These are phyloP conservation scores for Penicillium sp. DNA, from an alignment of 2,329 filamentous ascomycete species.

Conservation along the genomic window DNA sequence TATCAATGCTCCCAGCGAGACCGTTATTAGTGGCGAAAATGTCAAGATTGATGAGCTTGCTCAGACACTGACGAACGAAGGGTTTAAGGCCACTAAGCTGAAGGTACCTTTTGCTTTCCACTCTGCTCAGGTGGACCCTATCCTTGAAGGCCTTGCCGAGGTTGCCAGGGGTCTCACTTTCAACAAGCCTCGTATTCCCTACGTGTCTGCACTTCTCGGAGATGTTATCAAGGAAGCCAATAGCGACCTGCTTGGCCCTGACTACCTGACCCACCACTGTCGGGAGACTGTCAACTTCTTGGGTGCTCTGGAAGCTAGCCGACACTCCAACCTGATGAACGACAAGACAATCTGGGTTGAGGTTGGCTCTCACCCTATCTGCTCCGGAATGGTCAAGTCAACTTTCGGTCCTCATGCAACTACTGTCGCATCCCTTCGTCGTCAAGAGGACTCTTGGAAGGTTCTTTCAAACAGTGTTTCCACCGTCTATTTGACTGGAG, in stretches of 20 bases:
- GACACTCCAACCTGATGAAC: conserved; percentile 52
- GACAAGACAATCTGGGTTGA: conserved; percentile 73
- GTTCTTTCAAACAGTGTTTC: conserved; percentile 39
- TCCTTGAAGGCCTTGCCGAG: conserved; percentile 44
- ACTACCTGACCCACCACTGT: conserved; percentile 44
- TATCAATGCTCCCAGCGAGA: conserved; percentile 46
- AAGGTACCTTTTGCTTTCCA: conserved; percentile 50
- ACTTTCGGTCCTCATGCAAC: conserved; percentile 60
- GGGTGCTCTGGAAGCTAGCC: conserved; percentile 42
- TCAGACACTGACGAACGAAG: conserved; percentile 36
- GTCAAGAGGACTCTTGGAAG: conserved; percentile 46
- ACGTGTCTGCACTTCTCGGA: conserved; percentile 49
- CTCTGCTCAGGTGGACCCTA: conserved; percentile 48
- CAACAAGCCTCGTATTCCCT: conserved; percentile 41
- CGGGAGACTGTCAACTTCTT: conserved; percentile 50
- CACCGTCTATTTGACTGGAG: conserved; percentile 38
- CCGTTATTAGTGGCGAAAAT: conserved; percentile 43
- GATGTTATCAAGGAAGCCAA: conserved; percentile 41
- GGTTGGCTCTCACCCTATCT: conserved; percentile 52
- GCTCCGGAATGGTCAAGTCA: conserved; percentile 49
- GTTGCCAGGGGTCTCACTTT: conserved; percentile 40
- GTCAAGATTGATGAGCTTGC: conserved; percentile 39
- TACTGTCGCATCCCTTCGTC: conserved; percentile 46
- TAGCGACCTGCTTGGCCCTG: conserved; percentile 35
- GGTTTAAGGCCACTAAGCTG: conserved; percentile 44